Base-by-base conservation (phyloP, 306 rosid species). In the Crotalaria pallida region DNA sequence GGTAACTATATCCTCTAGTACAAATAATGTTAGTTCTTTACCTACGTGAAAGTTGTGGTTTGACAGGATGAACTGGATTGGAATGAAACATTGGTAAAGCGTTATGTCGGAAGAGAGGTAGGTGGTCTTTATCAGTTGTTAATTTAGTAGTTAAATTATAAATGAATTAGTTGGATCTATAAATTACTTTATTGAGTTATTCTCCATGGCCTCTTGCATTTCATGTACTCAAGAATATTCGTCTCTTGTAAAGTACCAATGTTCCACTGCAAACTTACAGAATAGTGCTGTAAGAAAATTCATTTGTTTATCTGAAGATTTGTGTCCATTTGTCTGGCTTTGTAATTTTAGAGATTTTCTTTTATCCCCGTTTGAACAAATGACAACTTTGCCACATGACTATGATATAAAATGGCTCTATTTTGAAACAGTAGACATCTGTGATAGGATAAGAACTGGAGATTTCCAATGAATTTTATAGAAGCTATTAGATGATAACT, bases 1-100 rank as follows among this genome's bases (percentile, higher is more conserved):
- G 40, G 55, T 19, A 52, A 59, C 31, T 31, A 15, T 33, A 59
- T 12, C 27, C 27, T 23, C n/a, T 4, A 36, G 31, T 40, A 41
- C 26, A 13, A 10, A 41, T 26, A 48, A 26, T 11, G 47, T 55
- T 58, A 58, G 48, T 17, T 62, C 50, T 72, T 50, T 67, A 55
- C 51, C 55, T 22, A 61, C 18, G 17, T 67, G 49, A 58, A 51
- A 51, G 9, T 58, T 50, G 67, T 73, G 76, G 63, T 73, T 44
- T 83, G 77, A 24, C 83, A 94, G 96, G 97, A 88, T 3, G 96
- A 94, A 83, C 95, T 94, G 33, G 84, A 87, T 27, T 94, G 98
- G 98, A 81, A 88, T 71, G 85, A 84, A 81, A 79, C 55, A 67
- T 70, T 88, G 87, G 85, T 93, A 69, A 85, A 86, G 82, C 90